Conservation (phyloP, 768 basidiomycete species). For the Pleurotus djamor region DNA sequence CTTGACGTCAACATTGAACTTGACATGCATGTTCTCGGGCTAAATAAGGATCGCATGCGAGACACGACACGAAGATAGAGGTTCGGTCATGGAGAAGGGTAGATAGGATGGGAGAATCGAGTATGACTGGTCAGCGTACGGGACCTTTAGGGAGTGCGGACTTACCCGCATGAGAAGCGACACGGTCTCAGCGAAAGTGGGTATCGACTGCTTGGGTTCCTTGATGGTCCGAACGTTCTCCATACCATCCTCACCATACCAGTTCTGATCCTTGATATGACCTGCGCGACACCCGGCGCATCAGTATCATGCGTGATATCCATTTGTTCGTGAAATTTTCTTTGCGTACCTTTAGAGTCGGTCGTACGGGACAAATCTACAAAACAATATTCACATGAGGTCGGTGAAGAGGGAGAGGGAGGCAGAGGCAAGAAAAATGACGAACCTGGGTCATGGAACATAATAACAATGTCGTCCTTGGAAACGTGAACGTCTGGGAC, state of each 20-base stretch:
- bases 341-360: slow-evolving; percentile 58
- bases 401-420: slow-evolving; percentile 2
- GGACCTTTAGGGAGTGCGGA: slow-evolving; percentile 11
- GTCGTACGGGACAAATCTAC: slow-evolving; percentile 78
- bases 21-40: slow-evolving; percentile 75
- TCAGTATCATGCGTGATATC: neutral
- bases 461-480: slow-evolving; percentile 79
- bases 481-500: slow-evolving; percentile 93
- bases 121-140: slow-evolving; percentile 10
- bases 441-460: slow-evolving; percentile 94
- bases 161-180: slow-evolving; percentile 73
- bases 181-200: slow-evolving; percentile 86
- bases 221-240: slow-evolving; percentile 79
- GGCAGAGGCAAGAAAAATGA: slow-evolving; percentile 15
- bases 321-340: neutral
- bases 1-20: slow-evolving; percentile 92
- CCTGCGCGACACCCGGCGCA: slow-evolving; percentile 30
- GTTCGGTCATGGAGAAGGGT: slow-evolving; percentile 4
- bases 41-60: slow-evolving; percentile 18
- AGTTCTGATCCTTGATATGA: slow-evolving; percentile 66
- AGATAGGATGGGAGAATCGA: neutral
- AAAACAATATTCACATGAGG: slow-evolving; percentile 17
- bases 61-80: neutral
- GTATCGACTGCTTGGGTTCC: slow-evolving; percentile 82
- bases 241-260: slow-evolving; percentile 72